phyloP scores from a whole-genome alignment of 495 filamentous ascomycete genomes.

The Hypoxylon perforatum region DNA sequence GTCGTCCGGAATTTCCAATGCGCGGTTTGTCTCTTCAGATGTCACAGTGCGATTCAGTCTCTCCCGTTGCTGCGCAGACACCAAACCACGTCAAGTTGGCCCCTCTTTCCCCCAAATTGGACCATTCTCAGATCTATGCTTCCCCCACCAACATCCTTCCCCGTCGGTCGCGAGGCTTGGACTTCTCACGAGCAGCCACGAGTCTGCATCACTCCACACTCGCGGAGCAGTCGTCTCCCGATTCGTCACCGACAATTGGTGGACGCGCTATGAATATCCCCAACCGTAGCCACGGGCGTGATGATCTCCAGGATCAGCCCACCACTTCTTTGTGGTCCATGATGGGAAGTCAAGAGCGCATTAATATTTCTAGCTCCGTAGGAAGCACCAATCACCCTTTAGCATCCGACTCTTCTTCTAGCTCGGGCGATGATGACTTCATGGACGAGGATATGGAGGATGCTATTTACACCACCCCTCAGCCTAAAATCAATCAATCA shows the following conservation, averaged over 20 bases:
- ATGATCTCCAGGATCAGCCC: conserved; percentile 52
- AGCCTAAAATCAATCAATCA: conserved; percentile 61
- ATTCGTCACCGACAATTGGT: conserved; percentile 87
- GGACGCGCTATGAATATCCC: conserved; percentile 85
- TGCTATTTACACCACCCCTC: conserved; percentile 75
- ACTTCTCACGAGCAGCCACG: conserved; percentile 93
- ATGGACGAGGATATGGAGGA: conserved; percentile 89
- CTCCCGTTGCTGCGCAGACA: conserved; percentile 51
- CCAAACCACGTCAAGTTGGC: conserved; percentile 70
- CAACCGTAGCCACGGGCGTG: conserved; percentile 49
- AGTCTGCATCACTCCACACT: conserved; percentile 96
- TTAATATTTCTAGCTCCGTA: conserved; percentile 82
- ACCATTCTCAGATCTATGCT: conserved; percentile 83
- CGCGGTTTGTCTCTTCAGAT: conserved; percentile 80
- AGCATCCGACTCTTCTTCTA: conserved; percentile 80
- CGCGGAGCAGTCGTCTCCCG: conserved; percentile 88
- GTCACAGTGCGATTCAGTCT: conserved; percentile 63
- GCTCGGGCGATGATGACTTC: conserved; percentile 78
- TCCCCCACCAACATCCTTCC: conserved; percentile 83
- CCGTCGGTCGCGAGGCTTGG: conserved; percentile 84
- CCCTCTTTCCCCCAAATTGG: conserved; percentile 86
- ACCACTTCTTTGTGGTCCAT: conserved; percentile 58
- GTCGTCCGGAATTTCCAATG: conserved; percentile 67
- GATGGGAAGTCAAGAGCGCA: conserved; percentile 70
- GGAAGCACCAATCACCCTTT: conserved; percentile 86